phyloP scores from a whole-genome alignment of 805 yeast genomes.

The Teunomyces panamensis region DNA sequence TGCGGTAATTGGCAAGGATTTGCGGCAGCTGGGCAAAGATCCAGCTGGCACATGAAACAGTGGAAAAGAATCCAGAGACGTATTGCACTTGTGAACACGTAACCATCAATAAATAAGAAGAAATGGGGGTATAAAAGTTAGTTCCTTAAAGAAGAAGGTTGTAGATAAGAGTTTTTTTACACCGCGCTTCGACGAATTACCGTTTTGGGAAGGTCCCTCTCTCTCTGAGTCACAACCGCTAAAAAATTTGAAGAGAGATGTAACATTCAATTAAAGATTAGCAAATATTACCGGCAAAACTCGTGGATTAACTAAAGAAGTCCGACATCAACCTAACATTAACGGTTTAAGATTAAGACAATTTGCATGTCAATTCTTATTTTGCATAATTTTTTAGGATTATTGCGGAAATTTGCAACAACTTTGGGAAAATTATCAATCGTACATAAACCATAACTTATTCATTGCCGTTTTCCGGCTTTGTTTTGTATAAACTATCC shows the following conservation, averaged over 20 bases:
- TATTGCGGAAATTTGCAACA: background rate
- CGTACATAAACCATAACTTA: background rate
- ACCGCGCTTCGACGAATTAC: conserved; percentile 3
- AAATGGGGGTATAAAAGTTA: background rate
- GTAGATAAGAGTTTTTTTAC: conserved; percentile 1
- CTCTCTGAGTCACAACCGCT: background rate
- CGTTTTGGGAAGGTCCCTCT: background rate
- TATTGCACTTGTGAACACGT: conserved; percentile 4
- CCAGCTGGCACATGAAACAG: conserved; percentile 55
- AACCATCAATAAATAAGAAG: background rate
- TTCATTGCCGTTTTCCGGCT: background rate
- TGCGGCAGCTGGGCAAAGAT: conserved; percentile 75
- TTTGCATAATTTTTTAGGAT: background rate
- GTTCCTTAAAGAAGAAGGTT: background rate
- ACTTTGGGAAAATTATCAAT: background rate
- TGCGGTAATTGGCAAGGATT: conserved; percentile 54
- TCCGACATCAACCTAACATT: too few species aligned
- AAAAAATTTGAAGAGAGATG: background rate
- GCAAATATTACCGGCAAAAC: background rate
- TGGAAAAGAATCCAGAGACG: conserved; percentile 16
- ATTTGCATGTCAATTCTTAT: too few species aligned
- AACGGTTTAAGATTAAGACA: too few species aligned
- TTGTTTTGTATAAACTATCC: conserved; percentile 68
- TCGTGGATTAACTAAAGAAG: background rate
- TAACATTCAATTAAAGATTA: background rate